Percentiles rank a stretch among this genome's conserved stretches.
Conservation (phyloP, 2,329 filamentous ascomycete genomes). For the Verticillium dahliae region DNA sequence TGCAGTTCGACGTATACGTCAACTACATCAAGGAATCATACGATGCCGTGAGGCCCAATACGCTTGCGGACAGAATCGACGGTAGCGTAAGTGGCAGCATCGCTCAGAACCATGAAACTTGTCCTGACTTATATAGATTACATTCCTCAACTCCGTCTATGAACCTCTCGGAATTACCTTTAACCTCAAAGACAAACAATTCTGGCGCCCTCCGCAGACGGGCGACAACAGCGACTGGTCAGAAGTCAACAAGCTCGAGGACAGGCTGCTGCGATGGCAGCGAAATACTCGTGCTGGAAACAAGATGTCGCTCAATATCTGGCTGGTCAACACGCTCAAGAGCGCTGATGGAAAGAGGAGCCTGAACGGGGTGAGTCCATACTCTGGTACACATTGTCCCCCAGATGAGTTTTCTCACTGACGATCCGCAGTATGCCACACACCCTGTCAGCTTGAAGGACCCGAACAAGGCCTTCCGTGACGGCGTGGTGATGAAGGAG, state of each 20-base stretch:
- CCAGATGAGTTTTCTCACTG: not conserved
- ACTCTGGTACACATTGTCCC: not conserved
- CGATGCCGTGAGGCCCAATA: not conserved
- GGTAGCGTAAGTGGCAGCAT: not conserved
- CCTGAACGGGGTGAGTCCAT: not conserved
- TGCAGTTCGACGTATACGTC: not conserved
- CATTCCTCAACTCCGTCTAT: not conserved
- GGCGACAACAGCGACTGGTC: not conserved
- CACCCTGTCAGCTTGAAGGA: not conserved
- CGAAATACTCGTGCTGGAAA: constrained; percentile 32
- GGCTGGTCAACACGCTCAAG: not conserved
- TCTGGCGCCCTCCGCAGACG: not conserved
- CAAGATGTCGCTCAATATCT: constrained; percentile 15
- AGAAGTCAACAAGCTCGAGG: not conserved
- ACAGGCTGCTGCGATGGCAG: constrained; percentile 28
- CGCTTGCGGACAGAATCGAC: not conserved
- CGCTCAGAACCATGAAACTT: not conserved
- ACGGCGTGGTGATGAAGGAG: not conserved
- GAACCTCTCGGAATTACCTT: not conserved
- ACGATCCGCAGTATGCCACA: not conserved
- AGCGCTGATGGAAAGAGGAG: not conserved
- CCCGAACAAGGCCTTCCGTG: not conserved
- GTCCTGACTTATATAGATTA: not conserved
- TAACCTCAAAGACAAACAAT: not conserved
- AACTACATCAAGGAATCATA: not conserved